Evolutionary conservation across 139 green algal genomes (phyloP).

Genomic region (Trebouxia sp.): DNA sequence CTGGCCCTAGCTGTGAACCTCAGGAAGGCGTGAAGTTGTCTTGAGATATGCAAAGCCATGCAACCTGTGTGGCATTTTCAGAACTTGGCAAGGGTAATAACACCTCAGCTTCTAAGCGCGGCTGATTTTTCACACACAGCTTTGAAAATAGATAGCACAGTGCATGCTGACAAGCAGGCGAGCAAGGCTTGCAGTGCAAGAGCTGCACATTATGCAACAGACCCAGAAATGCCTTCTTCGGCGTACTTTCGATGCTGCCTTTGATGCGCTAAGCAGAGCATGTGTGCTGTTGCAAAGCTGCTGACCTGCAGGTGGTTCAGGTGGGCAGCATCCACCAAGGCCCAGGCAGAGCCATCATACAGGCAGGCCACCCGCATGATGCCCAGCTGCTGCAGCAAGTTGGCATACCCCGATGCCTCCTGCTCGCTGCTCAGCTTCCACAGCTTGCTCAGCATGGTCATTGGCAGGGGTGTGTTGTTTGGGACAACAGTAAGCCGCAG

Average conservation of each 20-base stretch:
- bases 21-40: too few species aligned
- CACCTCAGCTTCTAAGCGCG: too few species aligned
- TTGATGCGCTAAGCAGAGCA: too few species aligned
- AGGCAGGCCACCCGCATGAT: slow-evolving; percentile 49
- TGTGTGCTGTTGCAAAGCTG: not conserved
- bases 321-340: slow-evolving; percentile 44
- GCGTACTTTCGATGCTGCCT: too few species aligned
- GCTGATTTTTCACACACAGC: too few species aligned
- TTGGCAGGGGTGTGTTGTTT: slow-evolving; percentile 56
- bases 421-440: slow-evolving; percentile 44
- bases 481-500: slow-evolving; percentile 54
- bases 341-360: slow-evolving; percentile 47
- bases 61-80: not conserved
- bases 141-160: too few species aligned
- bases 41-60: not conserved
- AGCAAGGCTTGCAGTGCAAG: too few species aligned
- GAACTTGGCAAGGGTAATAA: not conserved
- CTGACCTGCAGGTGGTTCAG: slow-evolving; percentile 41
- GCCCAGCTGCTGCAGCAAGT: slow-evolving; percentile 43
- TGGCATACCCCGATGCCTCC: slow-evolving; percentile 35
- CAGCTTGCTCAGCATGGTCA: slow-evolving; percentile 50
- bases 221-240: too few species aligned
- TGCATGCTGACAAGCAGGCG: too few species aligned
- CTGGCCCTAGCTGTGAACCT: too few species aligned
- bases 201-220: too few species aligned